These are phyloP conservation scores for Aspergillus sclerotialis DNA, from an alignment of 2,329 filamentous ascomycete species.

Conservation along the genomic window DNA sequence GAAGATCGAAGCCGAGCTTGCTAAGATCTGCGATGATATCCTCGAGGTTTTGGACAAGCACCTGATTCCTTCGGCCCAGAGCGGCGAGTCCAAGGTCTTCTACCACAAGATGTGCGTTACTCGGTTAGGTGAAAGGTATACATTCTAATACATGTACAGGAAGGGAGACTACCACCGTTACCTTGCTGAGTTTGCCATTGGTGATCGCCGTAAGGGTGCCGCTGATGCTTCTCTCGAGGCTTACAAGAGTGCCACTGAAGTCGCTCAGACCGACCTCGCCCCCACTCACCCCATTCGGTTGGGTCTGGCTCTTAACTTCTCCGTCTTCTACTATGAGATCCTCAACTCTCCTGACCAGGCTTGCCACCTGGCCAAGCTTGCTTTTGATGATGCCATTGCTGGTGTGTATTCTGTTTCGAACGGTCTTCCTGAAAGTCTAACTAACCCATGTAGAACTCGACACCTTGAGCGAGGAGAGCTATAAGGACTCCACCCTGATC, in stretches of 20 bases:
- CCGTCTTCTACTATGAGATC: conserved; percentile 99
- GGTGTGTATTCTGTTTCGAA: conserved; percentile 43
- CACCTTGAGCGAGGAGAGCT: conserved; percentile 95
- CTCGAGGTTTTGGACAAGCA: conserved; percentile 90
- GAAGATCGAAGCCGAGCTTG: conserved; percentile 95
- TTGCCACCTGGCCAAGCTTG: conserved; percentile 94
- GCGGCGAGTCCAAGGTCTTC: conserved; percentile 97
- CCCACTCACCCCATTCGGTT: conserved; percentile 91
- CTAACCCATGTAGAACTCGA: conserved; percentile 69
- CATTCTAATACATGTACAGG: conserved; percentile 47
- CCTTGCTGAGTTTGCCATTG: conserved; percentile 91
- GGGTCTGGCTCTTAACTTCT: conserved; percentile 90
- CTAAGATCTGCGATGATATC: conserved; percentile 96
- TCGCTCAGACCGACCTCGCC: conserved; percentile 80
- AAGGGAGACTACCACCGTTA: conserved; percentile 99
- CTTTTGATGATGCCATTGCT: conserved; percentile 94
- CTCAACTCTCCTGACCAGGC: conserved; percentile 97
- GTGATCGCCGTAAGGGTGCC: conserved; percentile 90
- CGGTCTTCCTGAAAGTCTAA: background rate
- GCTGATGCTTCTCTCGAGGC: conserved; percentile 93
- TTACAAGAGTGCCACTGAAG: conserved; percentile 90
- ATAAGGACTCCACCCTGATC: conserved; percentile 98
- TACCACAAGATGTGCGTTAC: conserved; percentile 95
- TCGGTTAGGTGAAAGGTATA: too few species aligned
- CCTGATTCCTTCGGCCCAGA: conserved; percentile 89